A percentile compares a stretch with the other conserved stretches of the same genome.
These are phyloP conservation scores for Dittrichia graveolens DNA, from an alignment of 129 eudicot genomes.

Conservation along the genomic window DNA sequence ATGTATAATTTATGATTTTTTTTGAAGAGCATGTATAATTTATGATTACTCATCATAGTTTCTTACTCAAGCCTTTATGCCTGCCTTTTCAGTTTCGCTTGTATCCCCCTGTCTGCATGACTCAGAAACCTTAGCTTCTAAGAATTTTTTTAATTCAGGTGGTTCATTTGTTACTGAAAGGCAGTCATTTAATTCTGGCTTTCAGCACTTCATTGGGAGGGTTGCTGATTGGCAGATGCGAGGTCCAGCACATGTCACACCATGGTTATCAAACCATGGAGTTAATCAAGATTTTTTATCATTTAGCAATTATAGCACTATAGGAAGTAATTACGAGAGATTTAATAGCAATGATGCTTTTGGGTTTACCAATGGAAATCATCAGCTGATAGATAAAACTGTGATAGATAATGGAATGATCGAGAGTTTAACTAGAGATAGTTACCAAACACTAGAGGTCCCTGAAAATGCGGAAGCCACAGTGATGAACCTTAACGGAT, in stretches of 20 bases:
- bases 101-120: conserved; percentile 31
- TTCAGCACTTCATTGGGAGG: conserved; percentile 34
- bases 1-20: neutral
- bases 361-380: conserved; percentile 35
- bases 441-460: conserved; percentile 24
- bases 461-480: conserved; percentile 26
- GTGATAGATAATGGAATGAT: conserved; percentile 24
- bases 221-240: conserved; percentile 35
- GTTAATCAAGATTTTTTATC: conserved; percentile 32
- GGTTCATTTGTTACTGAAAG: conserved; percentile 43
- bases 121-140: conserved; percentile 47
- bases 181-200: conserved; percentile 33
- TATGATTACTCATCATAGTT: neutral
- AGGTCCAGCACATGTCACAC: conserved; percentile 27
- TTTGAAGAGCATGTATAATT: neutral
- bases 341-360: conserved; percentile 17
- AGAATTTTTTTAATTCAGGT: conserved; percentile 36
- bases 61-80: conserved; percentile 17
- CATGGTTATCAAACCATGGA: conserved; percentile 25
- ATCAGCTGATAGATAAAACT: conserved; percentile 32
- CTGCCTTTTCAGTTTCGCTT: conserved; percentile 35
- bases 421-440: conserved; percentile 22
- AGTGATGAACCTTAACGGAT: conserved; percentile 33
- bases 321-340: conserved; percentile 24
- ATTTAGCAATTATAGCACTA: conserved; percentile 28